Percentiles rank a stretch among this genome's conserved stretches.
Conservation (phyloP, 73 alveolate genomes). For the Effrenium voratum region DNA sequence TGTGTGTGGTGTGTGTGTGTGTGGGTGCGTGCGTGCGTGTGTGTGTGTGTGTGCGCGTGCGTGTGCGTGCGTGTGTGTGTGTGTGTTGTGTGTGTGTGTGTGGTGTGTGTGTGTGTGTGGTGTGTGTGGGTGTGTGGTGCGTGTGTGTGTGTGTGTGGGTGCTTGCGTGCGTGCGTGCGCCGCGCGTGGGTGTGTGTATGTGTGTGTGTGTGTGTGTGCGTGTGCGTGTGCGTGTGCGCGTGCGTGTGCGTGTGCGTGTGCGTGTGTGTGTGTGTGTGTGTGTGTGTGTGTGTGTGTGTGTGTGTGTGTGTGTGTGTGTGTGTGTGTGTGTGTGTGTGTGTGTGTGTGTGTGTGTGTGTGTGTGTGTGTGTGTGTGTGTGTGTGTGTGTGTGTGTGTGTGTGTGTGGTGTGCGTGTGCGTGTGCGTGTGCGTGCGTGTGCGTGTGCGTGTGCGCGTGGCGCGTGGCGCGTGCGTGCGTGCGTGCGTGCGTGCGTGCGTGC, state of each 20-base stretch:
- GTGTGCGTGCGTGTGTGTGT: background rate
- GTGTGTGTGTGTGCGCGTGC: no score
- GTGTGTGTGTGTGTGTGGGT: background rate
- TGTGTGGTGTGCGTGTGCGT: background rate
- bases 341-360: background rate
- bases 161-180: no score
- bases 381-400: background rate
- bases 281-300: background rate
- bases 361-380: background rate
- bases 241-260: background rate
- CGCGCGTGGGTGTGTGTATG: background rate
- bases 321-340: background rate
- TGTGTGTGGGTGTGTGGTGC: background rate
- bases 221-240: background rate
- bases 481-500: background rate
- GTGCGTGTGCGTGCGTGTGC: background rate
- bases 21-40: no score
- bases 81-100: background rate
- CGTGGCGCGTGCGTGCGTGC: background rate
- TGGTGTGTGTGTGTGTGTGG: background rate
- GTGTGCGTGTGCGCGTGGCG: background rate
- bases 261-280: background rate
- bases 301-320: background rate
- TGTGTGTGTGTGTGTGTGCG: background rate
- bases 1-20: no score